A percentile compares a stretch with the other conserved stretches of the same genome.
These are phyloP conservation scores for Colletotrichum sp. DNA, from an alignment of 2,329 filamentous ascomycete genomes.

Conservation along the genomic window DNA sequence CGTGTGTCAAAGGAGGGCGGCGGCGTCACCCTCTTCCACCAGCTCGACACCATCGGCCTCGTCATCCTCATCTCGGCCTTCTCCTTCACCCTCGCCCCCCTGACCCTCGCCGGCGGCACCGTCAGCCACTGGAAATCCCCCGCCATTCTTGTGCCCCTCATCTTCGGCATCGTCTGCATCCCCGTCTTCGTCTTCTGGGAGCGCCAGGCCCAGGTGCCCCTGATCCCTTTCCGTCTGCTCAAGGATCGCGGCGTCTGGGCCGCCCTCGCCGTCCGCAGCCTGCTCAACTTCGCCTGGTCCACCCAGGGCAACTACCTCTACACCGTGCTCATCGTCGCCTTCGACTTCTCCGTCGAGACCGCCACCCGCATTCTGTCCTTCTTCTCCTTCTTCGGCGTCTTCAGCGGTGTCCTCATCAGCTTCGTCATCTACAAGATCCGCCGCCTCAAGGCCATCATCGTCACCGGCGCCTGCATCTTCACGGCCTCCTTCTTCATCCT, in stretches of 20 bases:
- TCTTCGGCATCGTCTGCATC: constrained; percentile 53
- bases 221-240: constrained; percentile 63
- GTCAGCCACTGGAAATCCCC: constrained; percentile 53
- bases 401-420: constrained; percentile 58
- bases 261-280: constrained; percentile 57
- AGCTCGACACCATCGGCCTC: constrained; percentile 59
- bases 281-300: constrained; percentile 59
- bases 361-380: constrained; percentile 63
- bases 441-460: constrained; percentile 63
- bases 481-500: constrained; percentile 61
- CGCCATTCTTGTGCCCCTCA: constrained; percentile 55
- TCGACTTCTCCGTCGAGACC: constrained; percentile 58
- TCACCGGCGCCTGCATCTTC: constrained; percentile 60
- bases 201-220: constrained; percentile 49
- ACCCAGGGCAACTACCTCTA: constrained; percentile 66
- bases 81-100: constrained; percentile 51
- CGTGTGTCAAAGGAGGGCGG: constrained; percentile 32
- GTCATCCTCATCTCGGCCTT: constrained; percentile 49
- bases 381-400: constrained; percentile 58
- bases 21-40: constrained; percentile 54
- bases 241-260: constrained; percentile 67
- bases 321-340: constrained; percentile 63
- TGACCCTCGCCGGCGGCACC: constrained; percentile 60
- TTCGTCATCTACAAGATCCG: constrained; percentile 56
- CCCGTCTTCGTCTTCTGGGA: constrained; percentile 62